Percentiles rank a stretch among this genome's conserved stretches.
These are phyloP conservation scores for Mycena kentingensis DNA, from an alignment of 768 basidiomycete species.

Conservation along the genomic window DNA sequence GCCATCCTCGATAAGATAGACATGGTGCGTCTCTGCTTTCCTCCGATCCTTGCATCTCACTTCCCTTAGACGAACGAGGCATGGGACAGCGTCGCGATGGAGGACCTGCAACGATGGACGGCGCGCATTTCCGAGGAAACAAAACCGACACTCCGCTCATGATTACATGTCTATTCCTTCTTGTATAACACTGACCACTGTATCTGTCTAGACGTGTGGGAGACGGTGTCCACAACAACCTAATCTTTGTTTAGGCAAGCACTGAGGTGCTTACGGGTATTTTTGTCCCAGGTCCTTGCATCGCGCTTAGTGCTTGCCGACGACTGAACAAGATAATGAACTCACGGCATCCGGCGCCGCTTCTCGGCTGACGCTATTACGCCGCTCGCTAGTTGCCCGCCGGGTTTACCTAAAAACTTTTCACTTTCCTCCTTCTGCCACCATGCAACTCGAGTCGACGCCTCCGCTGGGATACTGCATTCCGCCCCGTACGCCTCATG, in stretches of 20 bases:
- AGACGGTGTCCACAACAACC: too few relatives aligned
- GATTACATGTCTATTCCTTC: too few relatives aligned
- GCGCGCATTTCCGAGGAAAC: slow-evolving; percentile 48
- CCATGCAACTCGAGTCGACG: background rate
- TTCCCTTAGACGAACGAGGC: slow-evolving; percentile 44
- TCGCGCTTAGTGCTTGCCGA: too few relatives aligned
- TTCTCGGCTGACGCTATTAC: background rate
- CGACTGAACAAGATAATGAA: too few relatives aligned
- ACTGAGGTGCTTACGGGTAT: too few relatives aligned
- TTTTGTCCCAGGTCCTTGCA: too few relatives aligned
- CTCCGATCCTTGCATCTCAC: background rate
- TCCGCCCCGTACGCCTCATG: slow-evolving; percentile 16
- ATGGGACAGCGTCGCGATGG: slow-evolving; percentile 59
- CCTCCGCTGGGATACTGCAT: slow-evolving; percentile 6
- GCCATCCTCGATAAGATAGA: slow-evolving; percentile 57
- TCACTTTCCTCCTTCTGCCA: background rate
- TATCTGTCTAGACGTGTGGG: too few relatives aligned
- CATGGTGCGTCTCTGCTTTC: slow-evolving; percentile 39
- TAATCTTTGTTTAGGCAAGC: too few relatives aligned
- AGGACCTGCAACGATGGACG: slow-evolving; percentile 64
- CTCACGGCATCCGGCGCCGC: too few relatives aligned
- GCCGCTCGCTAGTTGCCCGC: background rate
- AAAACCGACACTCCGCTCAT: slow-evolving; percentile 29
- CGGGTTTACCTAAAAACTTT: background rate
- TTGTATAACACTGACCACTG: too few relatives aligned